Conservation (phyloP, 2,329 filamentous ascomycete genomes). For the Penicillium sp. region DNA sequence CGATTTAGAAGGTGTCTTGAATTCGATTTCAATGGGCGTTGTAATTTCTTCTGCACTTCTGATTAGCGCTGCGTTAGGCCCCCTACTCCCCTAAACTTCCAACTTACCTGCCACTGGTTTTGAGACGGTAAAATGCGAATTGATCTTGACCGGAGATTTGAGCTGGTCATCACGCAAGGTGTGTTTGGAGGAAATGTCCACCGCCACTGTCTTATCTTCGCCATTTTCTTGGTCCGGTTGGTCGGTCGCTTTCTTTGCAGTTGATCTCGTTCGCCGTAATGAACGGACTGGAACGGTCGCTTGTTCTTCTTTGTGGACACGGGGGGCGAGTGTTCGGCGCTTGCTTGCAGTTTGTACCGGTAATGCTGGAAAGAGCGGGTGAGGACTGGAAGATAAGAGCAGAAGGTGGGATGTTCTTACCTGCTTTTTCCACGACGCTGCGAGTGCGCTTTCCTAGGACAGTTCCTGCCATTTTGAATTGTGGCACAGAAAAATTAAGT, state of each 20-base stretch:
- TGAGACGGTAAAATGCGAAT: constrained; percentile 43
- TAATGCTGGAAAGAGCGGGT: constrained; percentile 26
- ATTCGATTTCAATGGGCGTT: constrained; percentile 38
- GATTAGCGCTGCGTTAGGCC: neutral
- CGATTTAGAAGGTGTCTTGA: constrained; percentile 54
- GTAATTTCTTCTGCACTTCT: constrained; percentile 45
- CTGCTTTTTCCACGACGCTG: constrained; percentile 35
- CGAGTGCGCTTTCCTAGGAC: constrained; percentile 48
- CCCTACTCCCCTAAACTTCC: neutral
- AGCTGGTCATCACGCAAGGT: constrained; percentile 44
- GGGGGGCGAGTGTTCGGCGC: constrained; percentile 48
- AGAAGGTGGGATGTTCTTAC: constrained; percentile 33
- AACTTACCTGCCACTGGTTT: constrained; percentile 40
- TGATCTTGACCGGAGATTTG: constrained; percentile 49
- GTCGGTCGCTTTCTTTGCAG: constrained; percentile 30
- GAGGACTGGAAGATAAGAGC: constrained; percentile 13
- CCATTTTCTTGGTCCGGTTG: constrained; percentile 32
- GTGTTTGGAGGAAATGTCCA: constrained; percentile 51
- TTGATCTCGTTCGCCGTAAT: constrained; percentile 37
- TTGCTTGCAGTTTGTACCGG: constrained; percentile 46
- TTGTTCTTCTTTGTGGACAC: constrained; percentile 38
- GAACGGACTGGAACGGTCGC: constrained; percentile 30
- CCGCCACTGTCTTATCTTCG: constrained; percentile 24
- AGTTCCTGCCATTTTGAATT: constrained; percentile 39
- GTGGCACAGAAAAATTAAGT: constrained; percentile 21